Evolutionary conservation across 208 protist genomes (phyloP), one percentile per base, ranked within the genome.

Genomic region (Wallacemonas collosoma): DNA sequence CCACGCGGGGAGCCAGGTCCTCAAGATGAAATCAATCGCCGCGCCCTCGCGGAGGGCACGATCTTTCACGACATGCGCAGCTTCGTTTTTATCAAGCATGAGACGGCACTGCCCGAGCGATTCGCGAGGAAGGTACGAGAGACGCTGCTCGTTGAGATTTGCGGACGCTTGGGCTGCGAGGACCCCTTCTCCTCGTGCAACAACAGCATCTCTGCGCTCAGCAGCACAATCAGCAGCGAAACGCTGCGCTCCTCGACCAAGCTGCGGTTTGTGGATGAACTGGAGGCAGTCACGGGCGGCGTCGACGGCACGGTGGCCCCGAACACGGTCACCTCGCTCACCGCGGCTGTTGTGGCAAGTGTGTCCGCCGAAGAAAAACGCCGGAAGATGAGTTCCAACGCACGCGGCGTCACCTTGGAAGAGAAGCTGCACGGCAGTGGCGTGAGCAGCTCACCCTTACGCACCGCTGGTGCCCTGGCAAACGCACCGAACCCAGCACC

Each of bases 241-340:
- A 69, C 82, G 63, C 43, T 87, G 26, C 77, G 79, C 60, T 85
- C 74, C 35, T 80, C 87, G 6, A 86, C 67, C 61, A 87, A 83
- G 64, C 69, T 91, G 53, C 86, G 86, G 62, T 91, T 89, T 53
- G 84, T 93, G 12, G 86, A 93, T 63, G 88, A 93, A 76, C 75
- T 93, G 56, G 86, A 93, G 68, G 86, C 87, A 3, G 83, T 79
- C 0, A 79, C 72, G 1, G 84, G 83, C 41, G 83, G 81, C 12
- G 65, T 87, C 11, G 82, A 89, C 58, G 84, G 87, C 44, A 80
- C 71, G 6, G 72, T 83, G 43, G 60, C 82, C 39, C 75, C 81
- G 2, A 68, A 65, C 51, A 82, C 64, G 17, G 82, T 85, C 12
- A 54, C 72, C 3, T 64, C 57, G 53, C 68, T 91, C 41, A 81